phyloP scores from a whole-genome alignment of 2,329 filamentous ascomycete genomes.

The Bertia moriformis region DNA sequence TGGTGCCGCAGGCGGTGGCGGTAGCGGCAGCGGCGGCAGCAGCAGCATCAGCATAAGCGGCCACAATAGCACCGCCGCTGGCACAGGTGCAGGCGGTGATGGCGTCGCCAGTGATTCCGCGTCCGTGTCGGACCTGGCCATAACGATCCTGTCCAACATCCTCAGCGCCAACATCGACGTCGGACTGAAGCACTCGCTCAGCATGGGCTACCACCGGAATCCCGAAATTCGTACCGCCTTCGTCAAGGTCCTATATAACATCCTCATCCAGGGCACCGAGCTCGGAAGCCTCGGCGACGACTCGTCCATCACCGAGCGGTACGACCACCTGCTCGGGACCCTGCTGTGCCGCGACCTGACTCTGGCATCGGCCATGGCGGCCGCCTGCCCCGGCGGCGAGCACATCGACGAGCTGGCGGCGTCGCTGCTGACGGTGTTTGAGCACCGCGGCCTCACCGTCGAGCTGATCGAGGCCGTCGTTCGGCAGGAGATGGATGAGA shows the following conservation, averaged over 20 bases:
- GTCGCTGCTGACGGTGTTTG: constrained; percentile 55
- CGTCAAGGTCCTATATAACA: constrained; percentile 56
- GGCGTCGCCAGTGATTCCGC: constrained; percentile 39
- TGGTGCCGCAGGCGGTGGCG: constrained; percentile 5
- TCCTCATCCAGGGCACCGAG: constrained; percentile 57
- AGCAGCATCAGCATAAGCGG: too few relatives aligned
- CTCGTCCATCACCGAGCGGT: constrained; percentile 54
- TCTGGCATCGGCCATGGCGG: constrained; percentile 47
- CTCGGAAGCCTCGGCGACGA: constrained; percentile 56
- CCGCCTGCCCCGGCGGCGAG: constrained; percentile 52
- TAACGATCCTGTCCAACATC: constrained; percentile 54
- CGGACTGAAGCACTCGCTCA: constrained; percentile 54
- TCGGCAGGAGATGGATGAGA: constrained; percentile 55
- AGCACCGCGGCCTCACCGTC: constrained; percentile 48
- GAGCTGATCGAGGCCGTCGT: constrained; percentile 51
- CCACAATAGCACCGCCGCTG: too few relatives aligned
- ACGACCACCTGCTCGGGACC: constrained; percentile 48
- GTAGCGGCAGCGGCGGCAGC: too few relatives aligned
- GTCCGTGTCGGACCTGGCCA: constrained; percentile 48
- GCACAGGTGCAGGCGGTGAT: constrained; percentile 19
- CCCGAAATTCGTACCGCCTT: constrained; percentile 57
- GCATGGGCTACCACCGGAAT: constrained; percentile 58
- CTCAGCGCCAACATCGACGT: constrained; percentile 60
- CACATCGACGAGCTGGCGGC: constrained; percentile 58
- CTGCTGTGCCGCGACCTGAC: constrained; percentile 48